A percentile compares a stretch with the other conserved stretches of the same genome.
Evolutionary conservation across 345 rosid genomes (phyloP).

Genomic region (Conringia planisiliqua): DNA sequence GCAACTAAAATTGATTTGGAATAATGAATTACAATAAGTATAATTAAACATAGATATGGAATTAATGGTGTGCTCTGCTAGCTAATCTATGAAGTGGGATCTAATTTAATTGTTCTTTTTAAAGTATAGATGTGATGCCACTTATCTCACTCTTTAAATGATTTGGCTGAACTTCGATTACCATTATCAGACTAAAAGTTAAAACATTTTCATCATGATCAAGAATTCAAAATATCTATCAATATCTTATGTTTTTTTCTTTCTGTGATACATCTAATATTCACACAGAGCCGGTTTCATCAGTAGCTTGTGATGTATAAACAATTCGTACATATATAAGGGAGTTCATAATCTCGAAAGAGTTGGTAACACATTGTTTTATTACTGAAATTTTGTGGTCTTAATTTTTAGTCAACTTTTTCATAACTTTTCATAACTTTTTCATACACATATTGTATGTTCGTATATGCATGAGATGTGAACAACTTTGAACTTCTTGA

Average conservation of each 20-base stretch:
- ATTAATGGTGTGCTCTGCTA: not conserved
- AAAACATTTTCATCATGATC: not conserved
- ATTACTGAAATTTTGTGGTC: not conserved
- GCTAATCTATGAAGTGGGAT: not conserved
- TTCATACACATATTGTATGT: too few relatives aligned
- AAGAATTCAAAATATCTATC: not conserved
- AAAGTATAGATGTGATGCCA: slow-evolving; percentile 11
- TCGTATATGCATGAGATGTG: too few relatives aligned
- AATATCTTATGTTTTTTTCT: not conserved
- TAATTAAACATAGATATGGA: not conserved
- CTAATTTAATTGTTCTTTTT: not conserved
- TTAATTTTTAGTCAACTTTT: not conserved
- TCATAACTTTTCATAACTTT: too few relatives aligned
- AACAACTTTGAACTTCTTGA: too few relatives aligned
- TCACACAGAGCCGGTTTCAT: not conserved
- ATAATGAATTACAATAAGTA: not conserved
- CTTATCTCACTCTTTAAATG: not conserved
- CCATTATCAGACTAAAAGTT: not conserved
- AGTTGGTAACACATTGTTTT: not conserved
- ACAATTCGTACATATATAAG: too few relatives aligned
- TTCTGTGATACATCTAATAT: not conserved
- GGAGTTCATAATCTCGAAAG: not conserved
- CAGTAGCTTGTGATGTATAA: not conserved
- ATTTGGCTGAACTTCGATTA: not conserved
- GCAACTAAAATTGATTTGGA: not conserved